Percentiles rank a stretch among this genome's conserved stretches.
Conservation (phyloP, 768 basidiomycete species). For the Mycena chlorophos region DNA sequence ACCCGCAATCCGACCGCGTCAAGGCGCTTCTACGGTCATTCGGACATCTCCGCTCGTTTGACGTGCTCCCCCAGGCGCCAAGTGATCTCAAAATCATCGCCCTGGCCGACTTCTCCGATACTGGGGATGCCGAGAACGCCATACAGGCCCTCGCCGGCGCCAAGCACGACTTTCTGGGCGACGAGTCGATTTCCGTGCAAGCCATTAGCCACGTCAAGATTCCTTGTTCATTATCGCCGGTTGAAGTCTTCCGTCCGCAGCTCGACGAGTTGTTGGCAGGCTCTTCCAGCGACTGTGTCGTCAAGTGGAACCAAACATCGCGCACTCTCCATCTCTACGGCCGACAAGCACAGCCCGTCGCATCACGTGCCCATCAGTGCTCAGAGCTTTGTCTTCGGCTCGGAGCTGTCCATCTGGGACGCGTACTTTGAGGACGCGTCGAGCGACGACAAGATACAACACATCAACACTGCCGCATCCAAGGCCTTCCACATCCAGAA, state of each 20-base stretch:
- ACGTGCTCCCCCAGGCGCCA: slow-evolving; percentile 14
- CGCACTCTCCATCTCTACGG: slow-evolving; percentile 14
- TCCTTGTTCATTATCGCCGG: slow-evolving; percentile 5
- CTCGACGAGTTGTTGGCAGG: slow-evolving; percentile 1
- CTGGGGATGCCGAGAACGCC: slow-evolving; percentile 1
- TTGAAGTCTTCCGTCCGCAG: slow-evolving; percentile 7
- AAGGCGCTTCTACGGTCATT: neutral
- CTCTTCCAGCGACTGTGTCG: neutral
- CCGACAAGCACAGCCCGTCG: neutral
- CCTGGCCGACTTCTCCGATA: slow-evolving; percentile 8
- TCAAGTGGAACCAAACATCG: slow-evolving; percentile 6
- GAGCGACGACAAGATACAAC: slow-evolving; percentile 9
- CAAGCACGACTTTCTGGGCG: slow-evolving; percentile 13
- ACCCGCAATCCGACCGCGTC: slow-evolving; percentile 9
- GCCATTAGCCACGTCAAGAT: slow-evolving; percentile 5
- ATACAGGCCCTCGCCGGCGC: slow-evolving; percentile 1
- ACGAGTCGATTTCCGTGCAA: slow-evolving; percentile 7
- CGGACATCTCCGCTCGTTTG: slow-evolving; percentile 12
- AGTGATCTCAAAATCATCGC: slow-evolving; percentile 11
- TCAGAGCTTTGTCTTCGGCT: slow-evolving; percentile 13
- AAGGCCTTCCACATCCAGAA: slow-evolving; percentile 8
- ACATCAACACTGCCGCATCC: slow-evolving; percentile 6
- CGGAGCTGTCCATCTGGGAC: slow-evolving; percentile 12
- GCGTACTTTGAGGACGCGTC: slow-evolving; percentile 12
- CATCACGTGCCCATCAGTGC: neutral